A percentile compares a stretch with the other conserved stretches of the same genome.
Evolutionary conservation across 495 filamentous ascomycete species (phyloP).

Genomic region (Hyaloscypha bicolor): DNA sequence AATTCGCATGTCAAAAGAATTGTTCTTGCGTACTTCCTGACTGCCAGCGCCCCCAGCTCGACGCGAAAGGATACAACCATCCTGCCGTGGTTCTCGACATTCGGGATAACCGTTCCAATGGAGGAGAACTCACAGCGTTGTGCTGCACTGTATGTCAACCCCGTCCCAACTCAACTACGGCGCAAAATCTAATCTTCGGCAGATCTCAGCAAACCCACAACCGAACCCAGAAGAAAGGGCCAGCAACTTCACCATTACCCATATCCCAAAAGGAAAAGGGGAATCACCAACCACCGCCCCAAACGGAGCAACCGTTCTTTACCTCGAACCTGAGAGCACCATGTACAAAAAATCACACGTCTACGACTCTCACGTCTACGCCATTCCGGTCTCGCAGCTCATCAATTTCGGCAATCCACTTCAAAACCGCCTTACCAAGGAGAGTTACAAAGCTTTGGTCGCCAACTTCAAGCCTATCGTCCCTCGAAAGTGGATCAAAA

Average conservation of each 20-base stretch:
- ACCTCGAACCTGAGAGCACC: background rate
- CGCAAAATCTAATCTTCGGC: background rate
- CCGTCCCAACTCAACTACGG: background rate
- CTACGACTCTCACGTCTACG: background rate
- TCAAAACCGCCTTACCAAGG: background rate
- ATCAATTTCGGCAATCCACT: background rate
- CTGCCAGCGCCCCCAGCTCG: background rate
- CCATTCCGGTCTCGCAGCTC: background rate
- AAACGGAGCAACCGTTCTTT: background rate
- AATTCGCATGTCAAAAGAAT: background rate
- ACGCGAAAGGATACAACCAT: background rate
- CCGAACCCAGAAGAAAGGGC: background rate
- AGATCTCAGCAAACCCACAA: conserved; percentile 1
- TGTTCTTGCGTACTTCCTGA: background rate
- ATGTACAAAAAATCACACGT: background rate
- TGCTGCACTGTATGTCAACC: background rate
- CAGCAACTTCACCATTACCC: background rate
- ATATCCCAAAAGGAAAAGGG: background rate
- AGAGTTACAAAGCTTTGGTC: background rate
- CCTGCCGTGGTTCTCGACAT: background rate
- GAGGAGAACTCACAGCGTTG: background rate
- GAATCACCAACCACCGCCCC: background rate
- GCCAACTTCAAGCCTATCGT: background rate
- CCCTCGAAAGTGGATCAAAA: background rate
- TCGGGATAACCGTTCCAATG: background rate